Conservation (phyloP, 2,329 filamentous ascomycete species). For the Macrophomina phaseolina region DNA sequence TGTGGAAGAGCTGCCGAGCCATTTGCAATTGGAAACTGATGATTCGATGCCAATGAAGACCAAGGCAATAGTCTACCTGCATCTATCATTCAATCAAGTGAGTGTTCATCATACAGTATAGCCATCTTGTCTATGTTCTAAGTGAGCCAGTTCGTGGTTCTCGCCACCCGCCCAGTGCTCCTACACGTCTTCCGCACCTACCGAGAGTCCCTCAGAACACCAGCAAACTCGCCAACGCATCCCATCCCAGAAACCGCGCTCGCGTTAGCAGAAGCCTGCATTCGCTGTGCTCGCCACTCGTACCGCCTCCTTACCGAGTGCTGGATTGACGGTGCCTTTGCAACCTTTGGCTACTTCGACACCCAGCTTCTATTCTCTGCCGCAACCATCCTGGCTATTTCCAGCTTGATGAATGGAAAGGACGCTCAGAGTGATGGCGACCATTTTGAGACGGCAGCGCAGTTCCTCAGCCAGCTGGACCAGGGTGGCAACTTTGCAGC, state of each 20-base stretch:
- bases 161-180: slow-evolving; percentile 42
- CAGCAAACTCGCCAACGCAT: slow-evolving; percentile 15
- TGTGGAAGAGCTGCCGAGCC: slow-evolving; percentile 43
- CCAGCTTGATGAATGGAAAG: slow-evolving; percentile 44
- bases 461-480: slow-evolving; percentile 31
- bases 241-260: slow-evolving; percentile 39
- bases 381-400: slow-evolving; percentile 52
- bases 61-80: slow-evolving; percentile 42
- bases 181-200: slow-evolving; percentile 39
- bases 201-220: slow-evolving; percentile 28
- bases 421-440: slow-evolving; percentile 27
- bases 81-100: slow-evolving; percentile 43
- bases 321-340: slow-evolving; percentile 56
- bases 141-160: slow-evolving; percentile 35
- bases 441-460: slow-evolving; percentile 31
- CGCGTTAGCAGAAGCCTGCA: slow-evolving; percentile 52
- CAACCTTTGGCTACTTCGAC: slow-evolving; percentile 55
- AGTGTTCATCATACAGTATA: neutral
- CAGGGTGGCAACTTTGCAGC: slow-evolving; percentile 32
- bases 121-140: neutral
- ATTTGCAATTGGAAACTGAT: slow-evolving; percentile 41
- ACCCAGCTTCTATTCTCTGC: slow-evolving; percentile 57
- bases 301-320: slow-evolving; percentile 50
- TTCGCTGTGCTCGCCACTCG: slow-evolving; percentile 54
- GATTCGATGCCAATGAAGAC: slow-evolving; percentile 28